A percentile compares a stretch with the other conserved stretches of the same genome.
Evolutionary conservation across 192 early-diverging fungal genomes (phyloP).

Genomic region (Coemansia sp.): DNA sequence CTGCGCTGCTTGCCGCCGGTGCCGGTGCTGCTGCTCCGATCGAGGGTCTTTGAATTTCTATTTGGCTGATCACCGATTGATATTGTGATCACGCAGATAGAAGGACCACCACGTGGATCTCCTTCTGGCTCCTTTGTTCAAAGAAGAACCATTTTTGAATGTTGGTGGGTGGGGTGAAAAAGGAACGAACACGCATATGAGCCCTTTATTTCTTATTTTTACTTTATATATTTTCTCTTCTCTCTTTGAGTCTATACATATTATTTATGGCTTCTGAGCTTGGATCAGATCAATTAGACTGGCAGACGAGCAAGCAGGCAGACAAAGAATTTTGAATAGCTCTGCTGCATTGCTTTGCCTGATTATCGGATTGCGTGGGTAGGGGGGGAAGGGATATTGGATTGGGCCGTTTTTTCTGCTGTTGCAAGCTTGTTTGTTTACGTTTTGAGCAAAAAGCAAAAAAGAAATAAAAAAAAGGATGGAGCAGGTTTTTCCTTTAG

Average conservation of each 20-base stretch:
- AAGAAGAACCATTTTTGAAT: too few relatives aligned
- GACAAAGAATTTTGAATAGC: too few relatives aligned
- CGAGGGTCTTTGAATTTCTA: not conserved
- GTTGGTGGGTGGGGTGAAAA: too few relatives aligned
- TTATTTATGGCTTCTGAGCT: not conserved
- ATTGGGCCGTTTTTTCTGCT: not conserved
- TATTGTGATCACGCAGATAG: not conserved
- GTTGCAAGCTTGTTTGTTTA: not conserved
- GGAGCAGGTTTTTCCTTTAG: not conserved
- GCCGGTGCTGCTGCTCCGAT: slow-evolving; percentile 1
- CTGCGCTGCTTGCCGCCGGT: slow-evolving; percentile 18
- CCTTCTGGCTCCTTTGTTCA: not conserved
- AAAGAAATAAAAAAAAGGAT: slow-evolving; percentile 5
- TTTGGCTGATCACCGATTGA: too few relatives aligned
- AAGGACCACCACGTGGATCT: not conserved
- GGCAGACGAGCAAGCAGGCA: too few relatives aligned
- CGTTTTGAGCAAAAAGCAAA: slow-evolving; percentile 5
- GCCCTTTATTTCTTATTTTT: too few relatives aligned
- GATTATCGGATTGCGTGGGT: not conserved
- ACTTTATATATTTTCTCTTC: not conserved
- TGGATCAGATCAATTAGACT: not conserved
- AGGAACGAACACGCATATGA: too few relatives aligned
- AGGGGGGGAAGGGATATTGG: not conserved
- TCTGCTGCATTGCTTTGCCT: too few relatives aligned
- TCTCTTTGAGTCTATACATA: not conserved